Evolutionary conservation across 495 filamentous ascomycete species (phyloP).

Genomic region (Daldinia childiae): DNA sequence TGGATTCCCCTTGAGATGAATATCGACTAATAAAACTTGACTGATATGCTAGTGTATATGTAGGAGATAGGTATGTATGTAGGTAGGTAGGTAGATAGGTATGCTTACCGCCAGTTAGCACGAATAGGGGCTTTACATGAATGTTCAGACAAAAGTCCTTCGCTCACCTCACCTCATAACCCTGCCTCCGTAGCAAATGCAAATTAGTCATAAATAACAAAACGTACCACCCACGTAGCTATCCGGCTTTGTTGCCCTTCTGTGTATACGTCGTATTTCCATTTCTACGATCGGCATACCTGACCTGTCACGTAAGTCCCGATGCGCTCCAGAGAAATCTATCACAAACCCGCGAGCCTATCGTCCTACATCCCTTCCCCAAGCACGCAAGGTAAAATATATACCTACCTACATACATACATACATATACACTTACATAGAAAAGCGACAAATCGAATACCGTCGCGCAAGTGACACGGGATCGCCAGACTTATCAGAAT

Average conservation of each 20-base stretch:
- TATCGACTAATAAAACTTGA: not conserved
- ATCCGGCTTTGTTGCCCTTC: not conserved
- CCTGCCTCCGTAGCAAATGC: not conserved
- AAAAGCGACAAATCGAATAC: not conserved
- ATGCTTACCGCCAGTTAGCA: not conserved
- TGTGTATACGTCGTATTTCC: slow-evolving; percentile 9
- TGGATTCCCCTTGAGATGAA: not conserved
- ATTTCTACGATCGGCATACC: slow-evolving; percentile 24
- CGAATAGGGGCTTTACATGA: not conserved
- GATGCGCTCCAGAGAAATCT: not conserved
- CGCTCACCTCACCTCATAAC: not conserved
- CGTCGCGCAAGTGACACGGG: not conserved
- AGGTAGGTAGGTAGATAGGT: too few relatives aligned
- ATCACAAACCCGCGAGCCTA: slow-evolving; percentile 4
- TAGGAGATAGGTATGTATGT: not conserved
- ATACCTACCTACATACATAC: not conserved
- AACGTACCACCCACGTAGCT: slow-evolving; percentile 6
- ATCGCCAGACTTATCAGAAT: not conserved
- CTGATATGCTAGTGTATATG: not conserved
- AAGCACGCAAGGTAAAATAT: not conserved
- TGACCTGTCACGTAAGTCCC: slow-evolving; percentile 1
- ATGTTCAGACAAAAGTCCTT: not conserved
- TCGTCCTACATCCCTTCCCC: not conserved
- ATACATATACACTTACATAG: not conserved
- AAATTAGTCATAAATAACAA: not conserved